Evolutionary conservation across 1,284 basidiomycete species (phyloP), one percentile per base, ranked within the genome.

Genomic region (Ustilago crameri): DNA sequence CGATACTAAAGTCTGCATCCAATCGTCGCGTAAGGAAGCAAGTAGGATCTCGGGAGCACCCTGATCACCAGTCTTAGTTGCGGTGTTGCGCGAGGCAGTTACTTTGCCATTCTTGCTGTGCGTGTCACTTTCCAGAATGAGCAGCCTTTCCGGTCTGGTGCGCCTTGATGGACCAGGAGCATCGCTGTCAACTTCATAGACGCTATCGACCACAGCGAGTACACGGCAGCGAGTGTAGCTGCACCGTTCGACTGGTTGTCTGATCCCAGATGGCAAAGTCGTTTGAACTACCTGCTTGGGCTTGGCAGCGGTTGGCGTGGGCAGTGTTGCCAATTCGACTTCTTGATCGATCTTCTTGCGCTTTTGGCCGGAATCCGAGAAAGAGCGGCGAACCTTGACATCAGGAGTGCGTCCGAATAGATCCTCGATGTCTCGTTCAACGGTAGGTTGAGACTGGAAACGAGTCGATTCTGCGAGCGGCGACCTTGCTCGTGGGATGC

Each of bases 1-100:
- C 7, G 51, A 32, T 34, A 77, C 68, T 14, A 57, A 42, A 7
- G 61, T 74, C 27, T 58, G 45, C n/a, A 67, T 38, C 78, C 78
- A 80, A 32, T 80, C 76, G 38, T 79, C 78, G 35, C 78, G 70
- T 5, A 80, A 51, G 9, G 68, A 58, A 4, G 77, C 77, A 23
- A 72, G 53, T 24, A 67, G 22, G 2, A 46, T 52, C 9, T 59
- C 61, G 15, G 43, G 9, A n/a, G 32, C 32, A 34, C 15, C 32
- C 15, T 34, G 32, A 15, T 12, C 12, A 12, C 12, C 30, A 30
- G 30, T 12, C 12, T 30, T 12, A 30, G 30, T 7, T 30, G 30
- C n/a, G n/a, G n/a, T 30, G 12, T 64, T 46, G 8, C 44, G 22
- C 3, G 60, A 37, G 22, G 44, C 45, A 10, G 34, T 17, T 35